Evolutionary conservation across 2,329 filamentous ascomycete genomes (phyloP).

Genomic region (Plectosphaerella sp.): DNA sequence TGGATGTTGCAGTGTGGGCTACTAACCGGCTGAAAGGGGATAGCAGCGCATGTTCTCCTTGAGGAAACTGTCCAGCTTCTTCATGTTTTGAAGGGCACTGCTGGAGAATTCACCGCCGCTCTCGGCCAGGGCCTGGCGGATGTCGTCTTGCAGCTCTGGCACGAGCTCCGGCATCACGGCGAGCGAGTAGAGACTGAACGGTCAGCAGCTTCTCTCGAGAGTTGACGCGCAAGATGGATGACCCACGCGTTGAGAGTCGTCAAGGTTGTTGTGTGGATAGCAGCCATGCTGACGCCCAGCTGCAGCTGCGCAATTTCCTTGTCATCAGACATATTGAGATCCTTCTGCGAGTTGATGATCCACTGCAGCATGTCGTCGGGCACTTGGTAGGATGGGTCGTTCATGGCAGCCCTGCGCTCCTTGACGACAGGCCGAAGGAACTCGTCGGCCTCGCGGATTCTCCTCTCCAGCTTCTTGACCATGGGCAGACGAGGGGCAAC

Average conservation of each 20-base stretch:
- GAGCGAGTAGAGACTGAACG: slow-evolving; percentile 38
- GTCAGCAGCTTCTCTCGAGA: neutral
- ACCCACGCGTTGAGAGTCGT: neutral
- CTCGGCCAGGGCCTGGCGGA: slow-evolving; percentile 31
- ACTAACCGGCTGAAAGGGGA: slow-evolving; percentile 36
- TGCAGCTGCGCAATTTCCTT: slow-evolving; percentile 35
- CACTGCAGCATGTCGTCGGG: slow-evolving; percentile 40
- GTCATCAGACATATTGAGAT: slow-evolving; percentile 29
- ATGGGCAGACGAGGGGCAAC: slow-evolving; percentile 42
- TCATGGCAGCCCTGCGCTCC: slow-evolving; percentile 36
- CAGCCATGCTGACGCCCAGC: slow-evolving; percentile 36
- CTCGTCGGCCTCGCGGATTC: slow-evolving; percentile 34
- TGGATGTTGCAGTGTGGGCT: slow-evolving; percentile 8
- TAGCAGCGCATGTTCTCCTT: slow-evolving; percentile 34
- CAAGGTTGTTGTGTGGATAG: slow-evolving; percentile 38
- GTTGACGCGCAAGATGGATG: neutral
- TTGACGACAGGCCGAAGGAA: slow-evolving; percentile 42
- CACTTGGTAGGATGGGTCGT: slow-evolving; percentile 27
- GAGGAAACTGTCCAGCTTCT: slow-evolving; percentile 45
- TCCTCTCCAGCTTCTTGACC: slow-evolving; percentile 36
- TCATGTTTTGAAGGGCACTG: slow-evolving; percentile 36
- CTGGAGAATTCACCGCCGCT: slow-evolving; percentile 36
- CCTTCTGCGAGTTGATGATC: slow-evolving; percentile 36
- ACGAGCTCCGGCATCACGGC: slow-evolving; percentile 42
- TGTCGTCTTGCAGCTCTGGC: slow-evolving; percentile 44